Percentiles rank a stretch among this genome's conserved stretches.
phyloP scores from a whole-genome alignment of 2,329 filamentous ascomycete species.

The Xylariaceae sp. region DNA sequence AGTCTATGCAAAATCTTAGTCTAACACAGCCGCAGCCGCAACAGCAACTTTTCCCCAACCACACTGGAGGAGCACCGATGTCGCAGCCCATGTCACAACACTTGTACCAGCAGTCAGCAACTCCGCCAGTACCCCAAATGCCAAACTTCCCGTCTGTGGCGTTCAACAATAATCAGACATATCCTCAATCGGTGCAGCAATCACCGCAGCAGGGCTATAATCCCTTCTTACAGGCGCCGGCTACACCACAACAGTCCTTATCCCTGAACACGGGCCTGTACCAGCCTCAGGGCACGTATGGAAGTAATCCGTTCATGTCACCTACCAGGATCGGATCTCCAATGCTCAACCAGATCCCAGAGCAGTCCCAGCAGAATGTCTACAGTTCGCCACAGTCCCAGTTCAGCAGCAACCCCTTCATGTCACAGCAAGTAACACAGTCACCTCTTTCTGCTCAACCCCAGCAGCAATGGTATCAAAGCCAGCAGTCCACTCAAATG shows the following conservation, averaged over 20 bases:
- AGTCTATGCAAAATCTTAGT: constrained; percentile 73
- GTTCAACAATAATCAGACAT: constrained; percentile 43
- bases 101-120: constrained; percentile 42
- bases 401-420: constrained; percentile 33
- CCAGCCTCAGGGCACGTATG: constrained; percentile 25
- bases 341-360: constrained; percentile 33
- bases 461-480: constrained; percentile 5
- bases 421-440: constrained; percentile 27
- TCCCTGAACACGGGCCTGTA: constrained; percentile 27
- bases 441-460: constrained; percentile 18
- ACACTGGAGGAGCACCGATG: constrained; percentile 60
- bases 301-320: constrained; percentile 31
- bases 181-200: constrained; percentile 37
- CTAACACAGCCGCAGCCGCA: constrained; percentile 51
- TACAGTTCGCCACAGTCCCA: constrained; percentile 28
- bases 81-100: constrained; percentile 39
- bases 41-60: constrained; percentile 65
- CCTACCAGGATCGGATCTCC: constrained; percentile 30
- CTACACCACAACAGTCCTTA: constrained; percentile 27
- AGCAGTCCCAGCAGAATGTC: constrained; percentile 34
- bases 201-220: constrained; percentile 44
- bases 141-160: constrained; percentile 37
- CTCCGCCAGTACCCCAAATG: constrained; percentile 40
- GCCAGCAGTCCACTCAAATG: constrained; percentile 6
- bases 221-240: constrained; percentile 43